Base-by-base conservation (phyloP, 176 grass and related monocot species). In the Oryza officinalis region DNA sequence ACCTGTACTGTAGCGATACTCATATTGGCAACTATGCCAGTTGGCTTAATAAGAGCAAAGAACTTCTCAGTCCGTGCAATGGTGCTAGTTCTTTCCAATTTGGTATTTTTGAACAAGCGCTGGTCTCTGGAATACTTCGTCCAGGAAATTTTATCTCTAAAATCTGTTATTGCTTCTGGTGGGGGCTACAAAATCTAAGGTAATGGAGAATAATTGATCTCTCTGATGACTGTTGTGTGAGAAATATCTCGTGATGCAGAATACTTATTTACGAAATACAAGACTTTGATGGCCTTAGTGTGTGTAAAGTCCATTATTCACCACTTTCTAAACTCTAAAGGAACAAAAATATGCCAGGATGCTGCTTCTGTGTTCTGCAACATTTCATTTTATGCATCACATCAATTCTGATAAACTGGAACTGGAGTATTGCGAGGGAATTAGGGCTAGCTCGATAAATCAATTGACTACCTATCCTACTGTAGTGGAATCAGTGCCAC, bases 141-240 rank as follows among this genome's bases (percentile, higher is more conserved):
- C 88, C 93, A 69, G 74, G 79, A 35, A 80, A 98, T 27, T 98
- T 98, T 79, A 9, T 98, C 85, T 85, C 89, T 65, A 98, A 98
- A 71, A 31, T 85, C 72, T 88, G 89, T 65, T 98, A 86, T 88
- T 98, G 96, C 67, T 98, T 98, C 85, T 98, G 96, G 96, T 98
- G 96, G 96, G 96, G 96, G 76, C 63, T 98, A 25, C 93, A 90
- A 78, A 98, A 87, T 76, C 74, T 98, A 18, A 90, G 96, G 96
- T 98, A 90, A 72, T 38, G 3, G 12, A 44, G 41, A 73, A 61
- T 14, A 40, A 2, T 10, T 4, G 2, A 5, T 38, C 52, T 78
- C 0, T 40, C 18, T 84, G 3, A 6, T 79, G 13, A 32, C 18
- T 74, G 22, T 81, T 61, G 1, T 38, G 43, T 35, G 22, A 12